phyloP scores from a whole-genome alignment of 2,329 filamentous ascomycete genomes.

The Penicillium nordicum region DNA sequence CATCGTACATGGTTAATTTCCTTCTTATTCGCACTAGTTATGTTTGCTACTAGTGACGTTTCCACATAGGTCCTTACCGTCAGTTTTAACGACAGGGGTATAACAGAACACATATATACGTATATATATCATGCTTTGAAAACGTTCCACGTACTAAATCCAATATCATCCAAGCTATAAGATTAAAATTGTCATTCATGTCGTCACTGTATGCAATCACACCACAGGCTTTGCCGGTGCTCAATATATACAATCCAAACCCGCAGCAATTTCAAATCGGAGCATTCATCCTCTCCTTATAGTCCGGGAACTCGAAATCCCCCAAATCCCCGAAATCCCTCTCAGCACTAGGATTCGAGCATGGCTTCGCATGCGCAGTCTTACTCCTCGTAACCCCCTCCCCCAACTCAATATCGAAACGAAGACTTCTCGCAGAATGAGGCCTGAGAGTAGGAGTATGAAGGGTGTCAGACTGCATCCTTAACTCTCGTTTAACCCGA shows the following conservation, averaged over 20 bases:
- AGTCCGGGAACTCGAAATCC: slow-evolving; percentile 25
- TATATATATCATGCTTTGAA: background rate
- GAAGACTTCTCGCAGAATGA: background rate
- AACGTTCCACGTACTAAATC: background rate
- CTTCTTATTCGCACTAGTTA: background rate
- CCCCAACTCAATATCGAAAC: slow-evolving; percentile 7
- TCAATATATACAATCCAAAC: slow-evolving; percentile 1
- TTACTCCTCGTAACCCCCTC: background rate
- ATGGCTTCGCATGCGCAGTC: background rate
- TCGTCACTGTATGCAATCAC: background rate
- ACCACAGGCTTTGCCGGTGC: background rate
- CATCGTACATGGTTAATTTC: too few species aligned
- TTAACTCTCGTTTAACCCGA: slow-evolving; percentile 28
- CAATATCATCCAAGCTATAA: background rate
- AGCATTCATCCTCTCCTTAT: slow-evolving; percentile 24
- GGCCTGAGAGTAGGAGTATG: background rate
- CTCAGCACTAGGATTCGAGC: slow-evolving; percentile 12
- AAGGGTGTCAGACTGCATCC: slow-evolving; percentile 21
- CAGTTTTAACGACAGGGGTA: background rate
- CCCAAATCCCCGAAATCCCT: slow-evolving; percentile 21
- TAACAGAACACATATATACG: background rate
- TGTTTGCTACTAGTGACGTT: background rate
- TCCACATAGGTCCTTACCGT: background rate
- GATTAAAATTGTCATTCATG: background rate
- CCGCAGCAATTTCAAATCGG: slow-evolving; percentile 9